Conservation (phyloP, 306 rosid genomes). For the Datisca glomerata region DNA sequence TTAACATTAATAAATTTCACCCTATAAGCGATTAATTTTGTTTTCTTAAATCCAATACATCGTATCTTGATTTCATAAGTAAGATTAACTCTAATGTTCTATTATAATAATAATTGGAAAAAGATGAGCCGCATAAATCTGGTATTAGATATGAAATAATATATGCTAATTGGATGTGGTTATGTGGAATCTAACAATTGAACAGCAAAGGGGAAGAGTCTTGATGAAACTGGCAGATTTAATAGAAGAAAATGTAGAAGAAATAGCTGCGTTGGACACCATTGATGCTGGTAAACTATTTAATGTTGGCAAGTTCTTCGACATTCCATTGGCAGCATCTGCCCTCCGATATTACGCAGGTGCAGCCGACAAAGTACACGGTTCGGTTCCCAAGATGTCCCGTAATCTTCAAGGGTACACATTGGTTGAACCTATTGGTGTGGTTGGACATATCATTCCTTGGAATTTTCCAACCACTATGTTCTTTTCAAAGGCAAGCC, state of each 20-base stretch:
- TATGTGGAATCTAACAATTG: too few species aligned
- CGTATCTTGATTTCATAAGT: too few species aligned
- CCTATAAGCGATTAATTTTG: too few species aligned
- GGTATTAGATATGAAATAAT: too few species aligned
- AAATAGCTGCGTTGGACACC: constrained; percentile 54
- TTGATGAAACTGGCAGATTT: constrained; percentile 61
- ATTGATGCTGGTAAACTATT: constrained; percentile 66
- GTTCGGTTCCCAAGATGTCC: constrained; percentile 44
- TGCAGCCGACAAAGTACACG: constrained; percentile 83
- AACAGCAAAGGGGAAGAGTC: constrained; percentile 52
- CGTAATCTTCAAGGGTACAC: constrained; percentile 52
- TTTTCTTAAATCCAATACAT: too few species aligned
- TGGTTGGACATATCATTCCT: constrained; percentile 75
- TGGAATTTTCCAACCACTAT: constrained; percentile 68
- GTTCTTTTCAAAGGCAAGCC: constrained; percentile 43
- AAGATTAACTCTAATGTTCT: too few species aligned
- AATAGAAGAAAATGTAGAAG: constrained; percentile 44
- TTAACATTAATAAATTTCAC: too few species aligned
- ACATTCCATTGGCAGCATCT: constrained; percentile 33
- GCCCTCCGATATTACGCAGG: constrained; percentile 69
- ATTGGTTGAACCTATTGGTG: constrained; percentile 66
- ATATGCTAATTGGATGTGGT: too few species aligned
- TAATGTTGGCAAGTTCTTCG: constrained; percentile 18
- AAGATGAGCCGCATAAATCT: too few species aligned
- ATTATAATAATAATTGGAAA: too few species aligned